These are phyloP conservation scores for Luvunga scandens DNA, from an alignment of 345 rosid species.

Conservation along the genomic window DNA sequence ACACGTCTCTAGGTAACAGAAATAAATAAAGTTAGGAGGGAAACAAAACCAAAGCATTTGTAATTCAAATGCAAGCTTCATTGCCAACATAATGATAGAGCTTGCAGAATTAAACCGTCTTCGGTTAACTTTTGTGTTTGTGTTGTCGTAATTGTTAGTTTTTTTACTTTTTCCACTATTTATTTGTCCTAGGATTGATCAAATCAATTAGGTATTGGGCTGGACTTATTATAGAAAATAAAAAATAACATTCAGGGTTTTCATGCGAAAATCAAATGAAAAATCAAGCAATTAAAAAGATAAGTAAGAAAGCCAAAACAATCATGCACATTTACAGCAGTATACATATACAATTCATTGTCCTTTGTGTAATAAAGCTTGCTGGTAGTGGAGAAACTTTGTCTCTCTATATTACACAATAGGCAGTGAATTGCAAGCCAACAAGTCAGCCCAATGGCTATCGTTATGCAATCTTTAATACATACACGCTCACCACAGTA, in stretches of 20 bases:
- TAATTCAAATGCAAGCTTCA: background rate
- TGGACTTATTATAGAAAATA: too few species aligned
- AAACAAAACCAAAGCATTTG: background rate
- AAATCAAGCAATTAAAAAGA: background rate
- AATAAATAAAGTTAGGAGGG: slow-evolving; percentile 16
- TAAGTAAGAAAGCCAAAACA: background rate
- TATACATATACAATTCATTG: background rate
- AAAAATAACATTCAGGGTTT: background rate
- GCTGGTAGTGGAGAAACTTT: background rate
- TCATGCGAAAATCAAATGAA: background rate
- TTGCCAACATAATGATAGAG: background rate
- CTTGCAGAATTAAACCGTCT: background rate
- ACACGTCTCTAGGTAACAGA: slow-evolving; percentile 62
- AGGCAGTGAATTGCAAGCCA: background rate
- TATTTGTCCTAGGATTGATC: too few species aligned
- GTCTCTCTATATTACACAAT: background rate
- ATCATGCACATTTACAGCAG: background rate
- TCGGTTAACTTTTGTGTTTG: too few species aligned
- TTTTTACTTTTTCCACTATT: too few species aligned
- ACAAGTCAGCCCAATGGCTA: background rate
- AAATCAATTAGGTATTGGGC: too few species aligned
- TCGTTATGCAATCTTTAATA: background rate
- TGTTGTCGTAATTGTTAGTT: too few species aligned
- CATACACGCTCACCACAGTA: background rate
- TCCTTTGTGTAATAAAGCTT: background rate